Base-by-base conservation (phyloP, 495 filamentous ascomycete species). In the Xylaria venustula region DNA sequence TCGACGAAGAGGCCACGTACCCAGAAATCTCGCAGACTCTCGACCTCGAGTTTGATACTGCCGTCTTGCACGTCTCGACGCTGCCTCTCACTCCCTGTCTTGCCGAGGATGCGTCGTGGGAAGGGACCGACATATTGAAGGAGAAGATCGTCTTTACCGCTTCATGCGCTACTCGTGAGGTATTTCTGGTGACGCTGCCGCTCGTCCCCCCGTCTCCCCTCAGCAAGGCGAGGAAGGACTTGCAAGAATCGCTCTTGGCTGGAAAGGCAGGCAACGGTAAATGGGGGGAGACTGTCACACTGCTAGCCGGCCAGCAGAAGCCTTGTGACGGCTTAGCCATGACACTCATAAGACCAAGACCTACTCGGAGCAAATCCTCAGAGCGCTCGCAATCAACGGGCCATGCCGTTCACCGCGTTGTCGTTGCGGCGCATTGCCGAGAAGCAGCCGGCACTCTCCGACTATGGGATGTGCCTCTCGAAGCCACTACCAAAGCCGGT, bases 131-230 rank as follows among this genome's bases (percentile, higher is more conserved):
- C 14, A 78, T 90, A 3, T 74, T 92, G 19, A 83, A 79, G 25
- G 73, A 82, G 36, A 85, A 82, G 48, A 86, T 93, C 56, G 81
- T 94, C 9, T 84, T 94, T 45, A 79, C 87, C 0, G 84, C 86
- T 6, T 81, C 89, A 0, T 93, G 90, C 69, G 81, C 87, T 7
- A 90, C 91, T 54, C 82, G 77, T 32, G 84, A 83, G 11, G 79
- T 90, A 12, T 85, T 84, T 52, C 73, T 97, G 32, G 73, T 94
- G 12, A 88, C 85, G 3, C 67, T 97, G 6, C 91, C 92, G 1
- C 76, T 94, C 34, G 78, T 78, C 8, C 90, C 91, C 11, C 90
- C 91, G 5, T 89, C 90, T 42, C 81, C 86, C 25, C 70, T 73
- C 58, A 82, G 78, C 66, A 85, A 85, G 60, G 67, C 71, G 8